phyloP scores from a whole-genome alignment of 2,329 filamentous ascomycete genomes.

The Cladophialophora immunda region DNA sequence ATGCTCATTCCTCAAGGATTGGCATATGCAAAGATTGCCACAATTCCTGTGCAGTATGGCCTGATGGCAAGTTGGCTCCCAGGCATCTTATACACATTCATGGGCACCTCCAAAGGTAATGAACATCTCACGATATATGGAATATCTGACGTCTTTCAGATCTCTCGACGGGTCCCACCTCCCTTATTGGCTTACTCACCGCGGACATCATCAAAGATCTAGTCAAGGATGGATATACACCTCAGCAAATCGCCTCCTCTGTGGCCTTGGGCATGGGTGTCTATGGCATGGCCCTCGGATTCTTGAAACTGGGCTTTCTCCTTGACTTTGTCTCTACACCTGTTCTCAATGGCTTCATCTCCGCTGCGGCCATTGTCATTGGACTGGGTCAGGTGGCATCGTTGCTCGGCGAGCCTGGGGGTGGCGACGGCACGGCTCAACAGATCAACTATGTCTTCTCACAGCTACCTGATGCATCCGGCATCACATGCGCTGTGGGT shows the following conservation, averaged over 20 bases:
- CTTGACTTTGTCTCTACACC: constrained; percentile 73
- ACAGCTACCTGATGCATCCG: constrained; percentile 65
- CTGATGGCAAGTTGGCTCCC: constrained; percentile 69
- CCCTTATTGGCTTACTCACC: constrained; percentile 69
- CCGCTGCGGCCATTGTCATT: constrained; percentile 71
- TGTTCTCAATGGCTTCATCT: constrained; percentile 71
- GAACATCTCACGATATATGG: background rate
- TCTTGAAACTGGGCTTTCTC: constrained; percentile 71
- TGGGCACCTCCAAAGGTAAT: constrained; percentile 69
- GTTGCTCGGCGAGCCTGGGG: constrained; percentile 63
- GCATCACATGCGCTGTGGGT: constrained; percentile 67
- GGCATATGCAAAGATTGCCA: constrained; percentile 69
- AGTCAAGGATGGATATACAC: constrained; percentile 58
- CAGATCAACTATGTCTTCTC: constrained; percentile 68
- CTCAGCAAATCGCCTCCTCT: constrained; percentile 66
- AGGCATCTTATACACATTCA: constrained; percentile 64
- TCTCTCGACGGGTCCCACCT: constrained; percentile 70
- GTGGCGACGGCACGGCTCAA: constrained; percentile 62
- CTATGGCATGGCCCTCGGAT: constrained; percentile 67
- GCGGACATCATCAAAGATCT: constrained; percentile 67
- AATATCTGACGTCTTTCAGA: constrained; percentile 46
- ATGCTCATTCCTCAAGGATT: constrained; percentile 69
- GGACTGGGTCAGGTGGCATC: constrained; percentile 69
- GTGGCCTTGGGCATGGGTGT: constrained; percentile 71
- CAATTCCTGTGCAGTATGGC: constrained; percentile 68